Evolutionary conservation across 257 asterid species (phyloP).

Genomic region (Hygrophila difformis): DNA sequence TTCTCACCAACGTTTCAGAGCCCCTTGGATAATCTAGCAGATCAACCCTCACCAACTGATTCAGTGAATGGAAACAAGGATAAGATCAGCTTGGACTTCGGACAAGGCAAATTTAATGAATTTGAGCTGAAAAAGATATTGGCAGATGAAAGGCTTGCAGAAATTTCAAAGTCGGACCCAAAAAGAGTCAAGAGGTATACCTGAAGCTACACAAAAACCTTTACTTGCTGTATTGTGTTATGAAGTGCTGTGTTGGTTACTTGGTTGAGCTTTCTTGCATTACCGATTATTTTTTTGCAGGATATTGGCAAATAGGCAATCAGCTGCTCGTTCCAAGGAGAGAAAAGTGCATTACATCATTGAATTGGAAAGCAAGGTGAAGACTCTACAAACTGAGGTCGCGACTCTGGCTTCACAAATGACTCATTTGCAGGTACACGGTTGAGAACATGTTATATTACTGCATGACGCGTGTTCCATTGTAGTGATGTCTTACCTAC

Average conservation of each 20-base stretch:
- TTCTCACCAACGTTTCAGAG: constrained; percentile 36
- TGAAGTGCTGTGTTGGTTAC: neutral
- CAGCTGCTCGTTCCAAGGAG: constrained; percentile 98
- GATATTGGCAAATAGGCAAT: constrained; percentile 84
- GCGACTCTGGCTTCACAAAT: constrained; percentile 66
- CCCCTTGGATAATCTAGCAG: constrained; percentile 23
- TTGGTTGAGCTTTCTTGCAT: no score
- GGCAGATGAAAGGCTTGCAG: constrained; percentile 84
- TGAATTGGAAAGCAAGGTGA: constrained; percentile 87
- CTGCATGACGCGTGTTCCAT: no score
- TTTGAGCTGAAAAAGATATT: constrained; percentile 70
- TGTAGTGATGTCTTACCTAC: neutral
- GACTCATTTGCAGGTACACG: constrained; percentile 53
- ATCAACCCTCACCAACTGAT: constrained; percentile 56
- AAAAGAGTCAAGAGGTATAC: constrained; percentile 81
- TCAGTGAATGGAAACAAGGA: constrained; percentile 34
- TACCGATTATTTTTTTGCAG: constrained; percentile 30
- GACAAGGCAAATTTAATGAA: constrained; percentile 66
- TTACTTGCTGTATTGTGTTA: neutral
- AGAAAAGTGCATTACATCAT: constrained; percentile 76
- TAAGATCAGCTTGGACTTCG: constrained; percentile 44
- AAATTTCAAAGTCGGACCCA: constrained; percentile 70
- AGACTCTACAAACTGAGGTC: constrained; percentile 69
- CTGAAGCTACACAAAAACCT: no score
- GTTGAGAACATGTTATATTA: no score